phyloP scores from a whole-genome alignment of 805 yeast genomes.

The Kodamaea sagamina region DNA sequence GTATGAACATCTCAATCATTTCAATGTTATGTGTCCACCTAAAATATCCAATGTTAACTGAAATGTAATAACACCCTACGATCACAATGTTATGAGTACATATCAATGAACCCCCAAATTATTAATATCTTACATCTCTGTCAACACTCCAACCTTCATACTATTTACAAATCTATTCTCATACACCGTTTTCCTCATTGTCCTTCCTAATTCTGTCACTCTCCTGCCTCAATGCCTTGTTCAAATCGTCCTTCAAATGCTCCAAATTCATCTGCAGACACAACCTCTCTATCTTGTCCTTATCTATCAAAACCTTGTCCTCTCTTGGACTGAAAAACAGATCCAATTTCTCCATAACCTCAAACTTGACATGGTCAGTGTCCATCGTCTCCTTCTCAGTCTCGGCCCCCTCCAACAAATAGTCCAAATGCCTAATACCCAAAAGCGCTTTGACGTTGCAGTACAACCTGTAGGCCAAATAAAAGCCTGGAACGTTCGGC shows the following conservation, averaged over 20 bases:
- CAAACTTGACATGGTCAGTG: conserved; percentile 28
- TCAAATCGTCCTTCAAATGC: conserved; percentile 46
- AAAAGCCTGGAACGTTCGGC: conserved; percentile 92
- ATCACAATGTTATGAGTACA: too few relatives aligned
- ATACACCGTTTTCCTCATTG: conserved; percentile 3
- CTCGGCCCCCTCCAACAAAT: conserved; percentile 44
- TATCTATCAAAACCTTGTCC: conserved; percentile 47
- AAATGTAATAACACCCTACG: too few relatives aligned
- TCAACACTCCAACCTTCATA: too few relatives aligned
- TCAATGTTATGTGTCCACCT: too few relatives aligned
- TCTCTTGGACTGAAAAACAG: conserved; percentile 8
- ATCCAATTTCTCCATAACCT: conserved; percentile 22
- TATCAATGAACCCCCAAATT: too few relatives aligned
- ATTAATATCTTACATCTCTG: too few relatives aligned
- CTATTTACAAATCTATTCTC: too few relatives aligned
- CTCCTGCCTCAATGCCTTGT: conserved; percentile 59
- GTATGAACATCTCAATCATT: too few relatives aligned
- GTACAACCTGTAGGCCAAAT: conserved; percentile 75
- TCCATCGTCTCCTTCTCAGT: conserved; percentile 11
- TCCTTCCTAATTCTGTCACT: conserved; percentile 23
- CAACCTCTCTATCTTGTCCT: conserved; percentile 47
- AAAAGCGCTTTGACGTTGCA: conserved; percentile 78
- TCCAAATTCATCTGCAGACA: conserved; percentile 47
- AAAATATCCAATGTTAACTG: too few relatives aligned
- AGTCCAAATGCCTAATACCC: conserved; percentile 70